Base-by-base conservation (phyloP, 495 filamentous ascomycete species). In the Podospora fimiseda region DNA sequence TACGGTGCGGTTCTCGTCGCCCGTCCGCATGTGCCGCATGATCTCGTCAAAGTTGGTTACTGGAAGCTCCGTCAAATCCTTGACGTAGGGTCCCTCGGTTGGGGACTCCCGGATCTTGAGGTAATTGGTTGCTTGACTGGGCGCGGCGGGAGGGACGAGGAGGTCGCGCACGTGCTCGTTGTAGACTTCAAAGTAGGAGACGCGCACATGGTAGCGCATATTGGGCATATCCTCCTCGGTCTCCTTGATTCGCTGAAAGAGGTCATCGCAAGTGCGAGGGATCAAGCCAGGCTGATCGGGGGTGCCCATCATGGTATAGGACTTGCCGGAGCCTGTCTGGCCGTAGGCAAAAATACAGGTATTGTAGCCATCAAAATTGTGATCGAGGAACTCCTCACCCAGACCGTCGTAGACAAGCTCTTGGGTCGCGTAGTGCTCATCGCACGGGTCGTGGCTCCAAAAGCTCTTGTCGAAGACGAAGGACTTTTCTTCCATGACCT, bases 291-390 rank as follows among this genome's bases (percentile, higher is more conserved):
- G 90, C 55, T 91, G 80, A 41, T 78, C 70, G 2, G 83, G 82
- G 2, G 88, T 94, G 27, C 93, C 93, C 93, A 99, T 99, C 94
- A 99, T 97, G 15, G 93, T 96, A 70, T 97, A 99, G 67, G 86
- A 91, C 73, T 99, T 99, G 18, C 93, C 93, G 1, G 92, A 94
- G 16, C 93, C 93, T 0, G 93, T 99, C 75, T 99, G 93, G 14
- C 93, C 92, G 60, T 99, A 99, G 41, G 93, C 94, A 63, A 99
- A 97, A 56, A 99, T 97, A 65, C 93, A 99, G 0, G 93, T 99
- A 69, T 99, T 90, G 70, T 97, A 99, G 52, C 93, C 93, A 62
- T 96, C 92, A 57, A 99, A 99, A 70, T 99, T 99, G 74, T 97
- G 94, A 67, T 99, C 94, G 48, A 99, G 76, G 54, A 97, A 97